phyloP scores from a whole-genome alignment of 2,329 filamentous ascomycete species.

The Fusarium solani-melongenae region DNA sequence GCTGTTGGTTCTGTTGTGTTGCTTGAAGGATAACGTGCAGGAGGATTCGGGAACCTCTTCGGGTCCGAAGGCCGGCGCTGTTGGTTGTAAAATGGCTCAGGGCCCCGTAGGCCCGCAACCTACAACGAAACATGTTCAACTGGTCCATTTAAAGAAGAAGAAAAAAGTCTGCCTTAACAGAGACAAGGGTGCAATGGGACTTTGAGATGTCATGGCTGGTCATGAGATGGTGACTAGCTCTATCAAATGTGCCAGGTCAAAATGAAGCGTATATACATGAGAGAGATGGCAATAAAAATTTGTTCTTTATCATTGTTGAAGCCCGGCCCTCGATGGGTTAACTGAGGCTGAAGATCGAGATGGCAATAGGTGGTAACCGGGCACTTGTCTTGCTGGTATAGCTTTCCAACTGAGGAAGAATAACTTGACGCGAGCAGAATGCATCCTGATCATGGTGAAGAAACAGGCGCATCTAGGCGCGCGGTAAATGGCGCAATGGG shows the following conservation, averaged over 20 bases:
- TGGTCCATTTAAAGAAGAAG: background rate
- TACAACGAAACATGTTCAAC: background rate
- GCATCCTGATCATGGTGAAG: background rate
- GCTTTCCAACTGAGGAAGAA: background rate
- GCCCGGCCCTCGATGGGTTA: no score
- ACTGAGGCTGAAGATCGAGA: no score
- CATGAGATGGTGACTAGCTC: background rate
- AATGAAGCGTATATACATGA: background rate
- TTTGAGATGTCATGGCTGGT: background rate
- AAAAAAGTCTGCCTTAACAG: background rate
- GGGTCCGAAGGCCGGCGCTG: background rate
- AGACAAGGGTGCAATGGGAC: background rate
- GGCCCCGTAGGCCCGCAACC: background rate
- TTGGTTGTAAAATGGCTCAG: constrained; percentile 6
- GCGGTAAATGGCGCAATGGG: background rate
- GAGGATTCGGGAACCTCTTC: background rate
- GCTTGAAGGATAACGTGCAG: background rate
- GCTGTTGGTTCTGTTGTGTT: background rate
- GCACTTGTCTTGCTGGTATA: background rate
- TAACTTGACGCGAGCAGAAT: background rate
- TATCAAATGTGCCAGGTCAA: background rate
- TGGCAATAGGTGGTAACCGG: background rate
- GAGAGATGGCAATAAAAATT: background rate
- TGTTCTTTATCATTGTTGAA: no score
- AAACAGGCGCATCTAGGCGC: background rate